Base-by-base conservation (phyloP, 352 stramenopile species). In the Phytophthora uliginosa region DNA sequence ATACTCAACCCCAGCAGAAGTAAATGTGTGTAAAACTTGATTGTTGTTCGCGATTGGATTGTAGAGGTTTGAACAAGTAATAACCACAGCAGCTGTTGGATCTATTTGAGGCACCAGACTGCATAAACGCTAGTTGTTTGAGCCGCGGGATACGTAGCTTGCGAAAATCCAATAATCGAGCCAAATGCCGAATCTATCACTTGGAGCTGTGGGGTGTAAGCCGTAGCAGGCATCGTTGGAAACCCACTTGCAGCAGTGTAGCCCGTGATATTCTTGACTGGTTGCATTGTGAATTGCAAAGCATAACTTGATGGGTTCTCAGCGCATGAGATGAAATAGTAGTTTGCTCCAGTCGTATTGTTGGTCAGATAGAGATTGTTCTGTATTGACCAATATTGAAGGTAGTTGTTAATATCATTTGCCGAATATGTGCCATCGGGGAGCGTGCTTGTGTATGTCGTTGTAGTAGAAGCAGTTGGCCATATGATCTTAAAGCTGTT, bases 41-140 rank as follows among this genome's bases (percentile, higher is more conserved):
- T 63, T 68, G 28, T 71, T 77, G n/a, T 67, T 73, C 15, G 70
- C 63, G 13, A 73, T 55, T 51, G 63, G 51, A 63, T 77, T 73
- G 17, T 69, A 58, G 0, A 77, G 31, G 63, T 77, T 73, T 42
- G 69, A 72, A 17, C 18, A 58, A 26, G 18, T 48, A 7, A 76
- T 9, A 4, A 72, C 42, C 1, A 72, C 69, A 0, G 58, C 48
- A 0, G 52, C 57, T 3, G 24, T 34, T 18, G 69, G 69, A 62
- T 72, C 63, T 7, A 76, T 58, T 12, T 71, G 59, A 1, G 68
- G 60, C 8, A n/a, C n/a, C n/a, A n/a, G n/a, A 66, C 48, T 1
- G 60, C 42, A 58, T 75, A 75, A 24, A 62, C 18, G 18, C 26
- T 69, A 1, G 59, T 69, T 36, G 20, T 5, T 10, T 51, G n/a